These are phyloP conservation scores for Microbotryomycetes sp. DNA, from an alignment of 1,284 basidiomycete genomes.

Conservation along the genomic window DNA sequence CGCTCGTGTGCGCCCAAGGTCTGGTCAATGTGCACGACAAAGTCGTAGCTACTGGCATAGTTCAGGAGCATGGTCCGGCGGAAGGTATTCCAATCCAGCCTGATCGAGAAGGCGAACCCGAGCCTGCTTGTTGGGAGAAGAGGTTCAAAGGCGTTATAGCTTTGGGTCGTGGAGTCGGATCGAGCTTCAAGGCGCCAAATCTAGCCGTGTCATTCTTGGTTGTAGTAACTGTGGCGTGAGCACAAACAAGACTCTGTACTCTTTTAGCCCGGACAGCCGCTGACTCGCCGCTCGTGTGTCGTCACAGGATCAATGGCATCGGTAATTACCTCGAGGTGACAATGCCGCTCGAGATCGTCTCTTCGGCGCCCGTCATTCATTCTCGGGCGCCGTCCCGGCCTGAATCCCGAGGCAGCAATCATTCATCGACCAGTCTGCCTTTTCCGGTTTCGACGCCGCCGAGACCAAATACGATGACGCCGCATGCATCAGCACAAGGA, in stretches of 20 bases:
- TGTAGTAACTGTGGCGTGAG: slow-evolving; percentile 14
- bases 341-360: slow-evolving; percentile 3
- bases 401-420: neutral
- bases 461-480: neutral
- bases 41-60: neutral
- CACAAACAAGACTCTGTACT: neutral
- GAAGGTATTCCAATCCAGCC: neutral
- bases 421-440: neutral
- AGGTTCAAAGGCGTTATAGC: neutral
- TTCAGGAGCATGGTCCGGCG: neutral
- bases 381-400: neutral
- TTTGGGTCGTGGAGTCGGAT: slow-evolving; percentile 1
- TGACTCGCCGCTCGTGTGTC: neutral
- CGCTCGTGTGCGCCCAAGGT: slow-evolving; percentile 14
- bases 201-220: slow-evolving; percentile 18
- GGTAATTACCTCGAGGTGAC: slow-evolving; percentile 1
- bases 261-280: neutral
- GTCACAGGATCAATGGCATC: neutral
- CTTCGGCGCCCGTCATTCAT: neutral
- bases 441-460: neutral
- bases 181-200: slow-evolving; percentile 22
- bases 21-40: slow-evolving; percentile 13
- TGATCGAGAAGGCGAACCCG: neutral
- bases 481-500: neutral
- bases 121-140: slow-evolving; percentile 1